These are phyloP conservation scores for Ustilago curta DNA, from an alignment of 1,284 basidiomycete genomes.

Conservation along the genomic window DNA sequence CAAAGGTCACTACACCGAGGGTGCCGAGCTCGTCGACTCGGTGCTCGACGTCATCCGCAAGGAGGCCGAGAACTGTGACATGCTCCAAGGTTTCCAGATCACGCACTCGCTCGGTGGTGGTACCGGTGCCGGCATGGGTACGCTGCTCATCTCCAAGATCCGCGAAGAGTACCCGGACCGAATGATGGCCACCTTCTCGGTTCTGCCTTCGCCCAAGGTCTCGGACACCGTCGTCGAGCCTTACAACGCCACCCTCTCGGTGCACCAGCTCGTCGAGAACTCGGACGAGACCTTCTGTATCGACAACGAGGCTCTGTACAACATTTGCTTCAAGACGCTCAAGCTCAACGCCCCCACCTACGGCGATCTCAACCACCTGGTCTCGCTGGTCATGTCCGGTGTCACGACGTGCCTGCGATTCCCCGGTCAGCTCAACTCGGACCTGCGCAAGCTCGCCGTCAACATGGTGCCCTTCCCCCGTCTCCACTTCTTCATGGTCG, in stretches of 20 bases:
- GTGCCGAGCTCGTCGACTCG: constrained; percentile 87
- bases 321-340: constrained; percentile 82
- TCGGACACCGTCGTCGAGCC: constrained; percentile 97
- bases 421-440: constrained; percentile 93
- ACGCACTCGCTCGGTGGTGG: constrained; percentile 94
- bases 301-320: constrained; percentile 94
- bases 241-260: constrained; percentile 89
- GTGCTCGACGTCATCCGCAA: constrained; percentile 75
- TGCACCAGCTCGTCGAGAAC: constrained; percentile 89
- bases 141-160: constrained; percentile 68
- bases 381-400: constrained; percentile 88
- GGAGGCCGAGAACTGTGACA: constrained; percentile 80
- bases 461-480: constrained; percentile 76
- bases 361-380: constrained; percentile 73
- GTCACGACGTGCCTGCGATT: constrained; percentile 90
- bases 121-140: constrained; percentile 68
- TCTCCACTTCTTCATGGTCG: constrained; percentile 70
- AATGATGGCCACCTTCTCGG: constrained; percentile 92
- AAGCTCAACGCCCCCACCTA: constrained; percentile 74
- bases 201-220: constrained; percentile 91
- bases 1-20: constrained; percentile 73
- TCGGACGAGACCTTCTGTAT: constrained; percentile 90
- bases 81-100: constrained; percentile 92
- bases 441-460: constrained; percentile 90
- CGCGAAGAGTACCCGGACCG: constrained; percentile 74